These are phyloP conservation scores for Apiotrichum brassicae DNA, from an alignment of 1,284 basidiomycete genomes.

Conservation along the genomic window DNA sequence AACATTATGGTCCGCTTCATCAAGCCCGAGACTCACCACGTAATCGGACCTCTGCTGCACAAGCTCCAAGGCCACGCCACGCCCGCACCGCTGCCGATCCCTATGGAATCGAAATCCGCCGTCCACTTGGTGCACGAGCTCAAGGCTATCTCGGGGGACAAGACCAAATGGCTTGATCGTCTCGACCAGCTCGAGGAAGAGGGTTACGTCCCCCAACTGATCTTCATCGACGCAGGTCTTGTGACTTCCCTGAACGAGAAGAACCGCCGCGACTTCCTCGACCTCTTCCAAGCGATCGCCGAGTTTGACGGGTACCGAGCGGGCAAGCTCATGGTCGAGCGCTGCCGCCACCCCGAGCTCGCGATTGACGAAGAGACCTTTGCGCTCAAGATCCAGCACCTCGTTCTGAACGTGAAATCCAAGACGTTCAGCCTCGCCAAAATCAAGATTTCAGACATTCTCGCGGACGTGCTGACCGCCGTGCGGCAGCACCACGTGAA, in stretches of 20 bases:
- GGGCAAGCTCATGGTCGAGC: conserved; percentile 92
- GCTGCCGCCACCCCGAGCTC: conserved; percentile 85
- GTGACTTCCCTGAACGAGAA: conserved; percentile 74
- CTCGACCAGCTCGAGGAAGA: conserved; percentile 59
- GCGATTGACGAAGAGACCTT: conserved; percentile 90
- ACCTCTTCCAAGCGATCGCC: conserved; percentile 91
- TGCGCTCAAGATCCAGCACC: conserved; percentile 93
- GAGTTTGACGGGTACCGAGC: conserved; percentile 94
- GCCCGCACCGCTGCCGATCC: conserved; percentile 26
- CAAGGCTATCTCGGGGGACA: conserved; percentile 54
- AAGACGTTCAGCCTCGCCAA: conserved; percentile 94
- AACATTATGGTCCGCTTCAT: conserved; percentile 98
- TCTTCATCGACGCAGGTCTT: conserved; percentile 94
- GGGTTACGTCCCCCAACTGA: conserved; percentile 88
- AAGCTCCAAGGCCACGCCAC: conserved; percentile 24
- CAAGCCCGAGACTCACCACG: conserved; percentile 62
- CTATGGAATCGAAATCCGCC: conserved; percentile 23
- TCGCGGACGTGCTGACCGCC: conserved; percentile 78
- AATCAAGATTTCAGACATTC: conserved; percentile 91
- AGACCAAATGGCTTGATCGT: conserved; percentile 64
- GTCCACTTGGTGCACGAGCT: conserved; percentile 63
- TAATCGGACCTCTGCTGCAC: conserved; percentile 47
- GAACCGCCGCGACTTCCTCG: conserved; percentile 89
- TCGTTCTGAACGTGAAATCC: conserved; percentile 85
- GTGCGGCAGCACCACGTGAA: conserved; percentile 93